Base-by-base conservation (phyloP, 306 rosid genomes). In the Casuarina equisetifolia region DNA sequence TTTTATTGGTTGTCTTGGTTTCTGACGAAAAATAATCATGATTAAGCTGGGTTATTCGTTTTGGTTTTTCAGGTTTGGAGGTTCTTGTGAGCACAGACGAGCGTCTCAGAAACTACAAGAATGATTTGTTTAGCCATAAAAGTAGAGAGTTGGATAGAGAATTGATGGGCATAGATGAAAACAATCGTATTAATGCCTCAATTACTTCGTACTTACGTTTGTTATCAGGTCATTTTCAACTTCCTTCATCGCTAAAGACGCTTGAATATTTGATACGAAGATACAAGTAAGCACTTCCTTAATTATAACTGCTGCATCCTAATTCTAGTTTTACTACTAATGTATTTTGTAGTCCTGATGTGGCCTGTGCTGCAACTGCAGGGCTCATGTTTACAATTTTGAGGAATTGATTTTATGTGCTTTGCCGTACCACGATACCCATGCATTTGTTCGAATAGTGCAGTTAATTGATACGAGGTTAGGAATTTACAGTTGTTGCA, bases 391-490 rank as follows among this genome's bases (percentile, higher is more conserved):
- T 55, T 84, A 89, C 88, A 95, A 95, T 80, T 49, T 53, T 0
- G 96, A 92, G 85, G 93, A 91, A 13, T 69, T 95, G 87, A 79
- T 92, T 76, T 75, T 92, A 79, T 92, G 97, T 71, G 86, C 90
- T 75, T 82, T 95, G 79, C 97, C 97, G 0, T 91, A 88, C 89
- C 98, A 95, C 79, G 98, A 91, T 66, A 92, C 97, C 0, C 98
- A 89, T 72, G 80, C 77, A 6, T 95, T 95, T 84, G 97, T 95
- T 67, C 91, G 90, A 70, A 77, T 92, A 76, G 89, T 91, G 40
- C 93, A 91, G 55, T 84, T 91, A 69, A 84, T 95, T 79, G 90
- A 85, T 49, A 68, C 83, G 46, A 86, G 97, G 98, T 95, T 58
- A 36, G 93, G 42, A n/a, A 62, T 9, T 76, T 74, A 67, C 16